Percentiles rank a stretch among this genome's conserved stretches.
Evolutionary conservation across 352 stramenopile species (phyloP).

Genomic region (Plasmopara viticola): DNA sequence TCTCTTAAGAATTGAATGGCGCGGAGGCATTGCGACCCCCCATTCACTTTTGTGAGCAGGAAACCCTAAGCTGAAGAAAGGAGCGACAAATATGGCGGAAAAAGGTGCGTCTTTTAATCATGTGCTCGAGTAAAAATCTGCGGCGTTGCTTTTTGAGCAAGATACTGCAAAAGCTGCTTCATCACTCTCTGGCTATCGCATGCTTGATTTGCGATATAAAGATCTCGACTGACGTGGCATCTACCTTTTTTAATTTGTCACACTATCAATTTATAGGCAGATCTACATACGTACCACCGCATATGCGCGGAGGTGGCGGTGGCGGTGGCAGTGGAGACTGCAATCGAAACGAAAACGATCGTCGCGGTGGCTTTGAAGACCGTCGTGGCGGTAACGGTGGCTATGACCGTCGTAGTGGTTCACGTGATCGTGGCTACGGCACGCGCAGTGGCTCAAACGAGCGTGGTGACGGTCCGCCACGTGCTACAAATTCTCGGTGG

Average conservation of each 20-base stretch:
- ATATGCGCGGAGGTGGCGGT: slow-evolving; percentile 41
- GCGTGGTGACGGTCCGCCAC: slow-evolving; percentile 21
- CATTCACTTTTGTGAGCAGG: slow-evolving; percentile 32
- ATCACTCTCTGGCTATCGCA: no score
- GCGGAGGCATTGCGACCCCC: slow-evolving; percentile 15
- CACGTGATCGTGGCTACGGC: slow-evolving; percentile 21
- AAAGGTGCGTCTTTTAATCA: slow-evolving; percentile 23
- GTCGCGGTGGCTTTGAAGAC: slow-evolving; percentile 22
- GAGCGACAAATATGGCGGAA: slow-evolving; percentile 35
- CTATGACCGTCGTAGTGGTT: slow-evolving; percentile 30
- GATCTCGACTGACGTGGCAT: slow-evolving; percentile 10
- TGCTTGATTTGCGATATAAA: not conserved
- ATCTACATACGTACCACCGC: slow-evolving; percentile 71
- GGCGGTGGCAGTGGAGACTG: slow-evolving; percentile 3
- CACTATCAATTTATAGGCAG: slow-evolving; percentile 29
- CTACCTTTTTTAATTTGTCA: slow-evolving; percentile 5
- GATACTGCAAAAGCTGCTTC: not conserved
- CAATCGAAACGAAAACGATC: slow-evolving; percentile 4
- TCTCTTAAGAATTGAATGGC: slow-evolving; percentile 22
- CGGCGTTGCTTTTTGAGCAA: slow-evolving; percentile 3
- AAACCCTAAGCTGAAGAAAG: slow-evolving; percentile 30
- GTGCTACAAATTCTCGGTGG: slow-evolving; percentile 49
- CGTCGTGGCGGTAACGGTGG: slow-evolving; percentile 21
- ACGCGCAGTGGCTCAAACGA: slow-evolving; percentile 28
- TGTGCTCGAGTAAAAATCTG: not conserved